Evolutionary conservation across 2,329 filamentous ascomycete species (phyloP), one percentile per base, ranked within the genome.

Genomic region (Hirsutella rhossiliensis): DNA sequence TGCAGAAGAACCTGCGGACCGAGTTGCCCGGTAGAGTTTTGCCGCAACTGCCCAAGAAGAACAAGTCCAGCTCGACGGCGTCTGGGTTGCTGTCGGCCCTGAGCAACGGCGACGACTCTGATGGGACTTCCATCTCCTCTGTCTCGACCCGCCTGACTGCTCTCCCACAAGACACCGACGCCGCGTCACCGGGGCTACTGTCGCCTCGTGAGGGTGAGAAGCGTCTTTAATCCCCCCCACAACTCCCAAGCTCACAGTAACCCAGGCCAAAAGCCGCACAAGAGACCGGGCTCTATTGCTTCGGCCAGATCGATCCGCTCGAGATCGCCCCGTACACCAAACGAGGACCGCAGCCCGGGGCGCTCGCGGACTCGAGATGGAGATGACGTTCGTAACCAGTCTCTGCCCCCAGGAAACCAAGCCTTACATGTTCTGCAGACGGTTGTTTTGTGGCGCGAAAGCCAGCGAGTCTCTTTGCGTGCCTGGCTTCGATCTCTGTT

Each of bases 1-100:
- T 98, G 47, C 82, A 94, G 61, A 90, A 84, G 62, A 76, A 76
- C 50, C 64, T 98, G 47, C 80, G 85, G 31, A 78, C 81, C 12
- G 92, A 98, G 63, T 72, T 97, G 43, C 92, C 92, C 0, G 92
- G 92, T 17, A 94, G 94, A 56, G 77, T 95, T 6, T 71, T 98
- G 3, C 86, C 89, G 11, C 78, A 87, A 1, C 67, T 97, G 41
- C 92, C 92, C 1, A 82, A 82, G 59, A 97, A 97, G 75, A 96
- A 96, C 63, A 94, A 90, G 63, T 76, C 81, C 18, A 81, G 82
- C 50, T 82, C 80, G 2, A 80, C 82, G 3, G 69, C 84, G 7
- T 72, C 76, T 1, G 71, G 69, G 23, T 59, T 84, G 19, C 63
- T 82, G 11, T 63, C 68, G 27, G 48, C 69, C 66, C 36, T 75